Percentiles rank a stretch among this genome's conserved stretches.
phyloP scores from a whole-genome alignment of 331 rosid species.

The Acacia pycnantha region DNA sequence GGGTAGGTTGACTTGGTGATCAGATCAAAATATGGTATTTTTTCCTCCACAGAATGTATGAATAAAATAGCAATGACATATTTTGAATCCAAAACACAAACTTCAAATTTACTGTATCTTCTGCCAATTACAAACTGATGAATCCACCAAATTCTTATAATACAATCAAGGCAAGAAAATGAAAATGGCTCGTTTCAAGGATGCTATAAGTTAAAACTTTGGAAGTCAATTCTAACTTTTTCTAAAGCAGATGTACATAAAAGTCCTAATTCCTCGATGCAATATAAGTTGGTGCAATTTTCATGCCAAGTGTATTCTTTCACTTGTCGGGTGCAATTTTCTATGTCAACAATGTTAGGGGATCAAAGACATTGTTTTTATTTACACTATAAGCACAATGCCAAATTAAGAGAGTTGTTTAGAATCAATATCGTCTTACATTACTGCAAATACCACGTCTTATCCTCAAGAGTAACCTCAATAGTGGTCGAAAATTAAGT shows the following conservation, averaged over 20 bases:
- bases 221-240: background rate
- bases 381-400: background rate
- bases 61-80: background rate
- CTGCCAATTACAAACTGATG: background rate
- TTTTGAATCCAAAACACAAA: background rate
- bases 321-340: no score
- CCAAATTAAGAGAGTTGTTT: background rate
- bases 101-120: background rate
- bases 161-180: no score
- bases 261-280: background rate
- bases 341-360: no score
- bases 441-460: background rate
- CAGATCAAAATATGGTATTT: no score
- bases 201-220: background rate
- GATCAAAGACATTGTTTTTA: background rate
- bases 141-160: background rate
- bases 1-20: background rate
- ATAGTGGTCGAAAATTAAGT: background rate
- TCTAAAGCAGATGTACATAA: background rate
- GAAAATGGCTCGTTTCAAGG: background rate
- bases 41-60: background rate
- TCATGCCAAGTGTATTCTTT: background rate
- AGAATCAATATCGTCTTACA: background rate
- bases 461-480: background rate
- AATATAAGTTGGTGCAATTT: background rate